phyloP scores from a whole-genome alignment of 257 asterid genomes.

The Verbena officinalis region DNA sequence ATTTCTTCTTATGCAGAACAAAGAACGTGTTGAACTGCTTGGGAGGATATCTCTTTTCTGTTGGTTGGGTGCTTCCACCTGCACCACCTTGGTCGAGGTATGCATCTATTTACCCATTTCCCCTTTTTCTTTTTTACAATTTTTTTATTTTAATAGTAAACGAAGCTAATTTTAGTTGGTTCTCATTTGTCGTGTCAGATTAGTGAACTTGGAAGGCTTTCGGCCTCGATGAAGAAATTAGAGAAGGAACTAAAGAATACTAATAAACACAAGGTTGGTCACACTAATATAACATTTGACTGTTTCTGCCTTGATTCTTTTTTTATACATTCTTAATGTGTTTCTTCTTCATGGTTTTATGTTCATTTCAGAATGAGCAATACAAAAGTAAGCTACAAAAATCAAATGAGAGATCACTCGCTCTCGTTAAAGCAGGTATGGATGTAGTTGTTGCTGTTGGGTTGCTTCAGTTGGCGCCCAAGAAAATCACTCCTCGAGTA shows the following conservation, averaged over 20 bases:
- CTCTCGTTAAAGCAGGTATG: conserved; percentile 79
- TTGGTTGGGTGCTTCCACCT: conserved; percentile 82
- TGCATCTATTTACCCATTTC: conserved; percentile 19
- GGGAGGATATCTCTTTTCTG: conserved; percentile 92
- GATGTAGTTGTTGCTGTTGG: conserved; percentile 93
- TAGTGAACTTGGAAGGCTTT: conserved; percentile 85
- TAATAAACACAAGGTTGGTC: conserved; percentile 66
- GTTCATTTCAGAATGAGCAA: conserved; percentile 59
- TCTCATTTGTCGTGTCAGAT: conserved; percentile 43
- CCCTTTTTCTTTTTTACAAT: conserved; percentile 12
- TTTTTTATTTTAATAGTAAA: no score
- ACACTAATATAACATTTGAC: conserved; percentile 17
- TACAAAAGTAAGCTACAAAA: conserved; percentile 60
- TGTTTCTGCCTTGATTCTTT: not conserved
- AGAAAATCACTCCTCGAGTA: conserved; percentile 93
- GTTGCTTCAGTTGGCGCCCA: conserved; percentile 90
- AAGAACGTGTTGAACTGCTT: conserved; percentile 72
- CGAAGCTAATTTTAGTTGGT: conserved; percentile 1
- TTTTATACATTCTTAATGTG: not conserved
- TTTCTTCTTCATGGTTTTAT: conserved; percentile 26
- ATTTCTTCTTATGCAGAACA: conserved; percentile 53
- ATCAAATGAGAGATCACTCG: conserved; percentile 80
- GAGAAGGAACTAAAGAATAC: conserved; percentile 75
- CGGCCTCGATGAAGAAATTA: conserved; percentile 70
- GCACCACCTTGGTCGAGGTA: conserved; percentile 85